Base-by-base conservation (phyloP, 371 early-diverging fungal genomes). In the Mucor irregularis region DNA sequence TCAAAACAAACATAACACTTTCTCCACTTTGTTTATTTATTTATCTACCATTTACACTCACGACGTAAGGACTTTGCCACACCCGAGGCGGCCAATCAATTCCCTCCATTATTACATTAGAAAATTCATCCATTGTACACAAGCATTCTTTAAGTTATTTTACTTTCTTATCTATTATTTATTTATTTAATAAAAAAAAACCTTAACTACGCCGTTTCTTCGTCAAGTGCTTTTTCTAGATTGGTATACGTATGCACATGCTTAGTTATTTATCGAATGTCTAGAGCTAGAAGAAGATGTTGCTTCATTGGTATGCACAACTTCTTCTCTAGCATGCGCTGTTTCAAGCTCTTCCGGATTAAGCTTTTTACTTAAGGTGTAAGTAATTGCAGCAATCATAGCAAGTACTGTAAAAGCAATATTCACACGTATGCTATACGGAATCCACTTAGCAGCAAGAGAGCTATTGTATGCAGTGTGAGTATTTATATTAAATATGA, bases 381-480 rank as follows among this genome's bases (percentile, higher is more conserved):
- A 68, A 0, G 75, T 75, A 3, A 64, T 2, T 3, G 29, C 19
- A 21, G 65, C 72, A 39, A 71, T 60, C 0, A 40, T 8, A 1
- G 75, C 48, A 3, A 71, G 42, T 13, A 56, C 47, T 3, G 57
- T 39, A 56, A 66, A 75, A 3, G 57, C 53, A 24, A 69, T 52
- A 24, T 75, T 67, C 22, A 67, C 49, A 19, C 69, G 69, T 14
- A 71, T 37, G 1, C 24, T 16, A 19, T 64, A 69, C 3, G 75
- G 75, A 7, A 75, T 38, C 28, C 44, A 58, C 0, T 46, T 39
- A 5, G 67, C 51, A 14, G 58, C 60, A 25, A 71, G 30, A n/a
- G 69, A 62, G 26, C 72, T 68, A 58, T n/a, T n/a, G n/a, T n/a
- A n/a, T n/a, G n/a, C n/a, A n/a, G n/a, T n/a, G n/a, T n/a, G n/a